Evolutionary conservation across 805 yeast species (phyloP).

Genomic region (Candida sithepensis): DNA sequence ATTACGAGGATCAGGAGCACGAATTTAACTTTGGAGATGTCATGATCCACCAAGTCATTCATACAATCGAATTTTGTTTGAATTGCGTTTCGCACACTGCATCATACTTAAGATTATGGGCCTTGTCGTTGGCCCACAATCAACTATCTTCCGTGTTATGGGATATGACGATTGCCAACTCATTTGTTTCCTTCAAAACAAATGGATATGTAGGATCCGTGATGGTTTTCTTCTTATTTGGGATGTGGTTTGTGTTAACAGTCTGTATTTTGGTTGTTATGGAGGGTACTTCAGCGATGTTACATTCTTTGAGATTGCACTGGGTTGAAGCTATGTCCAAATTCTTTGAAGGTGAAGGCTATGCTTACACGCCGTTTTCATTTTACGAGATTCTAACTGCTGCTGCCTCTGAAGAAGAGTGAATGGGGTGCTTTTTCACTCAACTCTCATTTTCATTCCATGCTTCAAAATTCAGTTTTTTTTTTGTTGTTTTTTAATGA

Average conservation of each 20-base stretch:
- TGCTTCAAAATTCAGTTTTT: not conserved
- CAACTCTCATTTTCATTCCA: not conserved
- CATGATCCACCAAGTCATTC: conserved; percentile 76
- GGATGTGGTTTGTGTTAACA: conserved; percentile 72
- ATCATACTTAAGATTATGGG: conserved; percentile 75
- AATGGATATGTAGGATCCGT: conserved; percentile 53
- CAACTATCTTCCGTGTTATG: conserved; percentile 71
- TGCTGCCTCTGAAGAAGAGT: conserved; percentile 4
- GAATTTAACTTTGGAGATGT: conserved; percentile 59
- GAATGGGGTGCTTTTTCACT: not conserved
- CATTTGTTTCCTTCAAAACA: conserved; percentile 44
- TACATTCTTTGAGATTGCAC: conserved; percentile 71
- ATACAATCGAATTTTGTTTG: conserved; percentile 75
- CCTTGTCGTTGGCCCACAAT: conserved; percentile 75
- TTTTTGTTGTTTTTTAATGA: not conserved
- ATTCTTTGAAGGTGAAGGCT: conserved; percentile 75
- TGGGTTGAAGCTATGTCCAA: conserved; percentile 85
- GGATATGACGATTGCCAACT: conserved; percentile 68
- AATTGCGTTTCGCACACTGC: conserved; percentile 81
- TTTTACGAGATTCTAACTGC: conserved; percentile 34
- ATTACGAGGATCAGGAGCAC: conserved; percentile 36
- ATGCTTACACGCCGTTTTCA: conserved; percentile 60
- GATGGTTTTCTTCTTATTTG: conserved; percentile 59
- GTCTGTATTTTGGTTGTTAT: conserved; percentile 66
- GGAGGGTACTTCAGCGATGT: conserved; percentile 87